These are phyloP conservation scores for Botrytis fabae DNA, from an alignment of 2,329 filamentous ascomycete genomes.

Conservation along the genomic window DNA sequence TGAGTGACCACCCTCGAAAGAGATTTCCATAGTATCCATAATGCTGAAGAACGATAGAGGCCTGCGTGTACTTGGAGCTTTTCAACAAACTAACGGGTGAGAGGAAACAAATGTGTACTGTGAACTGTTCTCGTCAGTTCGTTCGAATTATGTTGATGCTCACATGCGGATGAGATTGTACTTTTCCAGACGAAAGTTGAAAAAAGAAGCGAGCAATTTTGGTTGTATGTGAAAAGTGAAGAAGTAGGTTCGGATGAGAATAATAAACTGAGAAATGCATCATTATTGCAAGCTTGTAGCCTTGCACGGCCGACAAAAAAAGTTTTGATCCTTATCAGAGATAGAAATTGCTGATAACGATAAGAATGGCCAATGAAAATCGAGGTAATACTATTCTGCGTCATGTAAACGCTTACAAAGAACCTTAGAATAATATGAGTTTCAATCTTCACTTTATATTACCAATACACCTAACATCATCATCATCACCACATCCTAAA, in stretches of 20 bases:
- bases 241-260: not conserved
- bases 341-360: not conserved
- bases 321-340: constrained; percentile 8
- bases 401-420: constrained; percentile 18
- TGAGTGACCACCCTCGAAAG: not conserved
- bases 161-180: not conserved
- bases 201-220: not conserved
- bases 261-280: constrained; percentile 8
- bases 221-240: not conserved
- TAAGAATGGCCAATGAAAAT: constrained; percentile 1
- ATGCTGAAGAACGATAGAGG: too few relatives aligned
- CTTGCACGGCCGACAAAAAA: not conserved
- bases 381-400: constrained; percentile 1
- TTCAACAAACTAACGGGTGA: not conserved
- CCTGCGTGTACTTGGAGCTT: not conserved
- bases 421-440: not conserved
- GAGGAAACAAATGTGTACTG: not conserved
- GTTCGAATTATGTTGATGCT: not conserved
- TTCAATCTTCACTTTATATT: constrained; percentile 6
- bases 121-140: not conserved
- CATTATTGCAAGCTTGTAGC: not conserved
- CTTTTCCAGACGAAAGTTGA: not conserved
- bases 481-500: too few relatives aligned
- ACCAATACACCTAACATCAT: not conserved
- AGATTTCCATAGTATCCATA: not conserved